phyloP scores from a whole-genome alignment of 2,329 filamentous ascomycete species.

The Claviceps purpurea region DNA sequence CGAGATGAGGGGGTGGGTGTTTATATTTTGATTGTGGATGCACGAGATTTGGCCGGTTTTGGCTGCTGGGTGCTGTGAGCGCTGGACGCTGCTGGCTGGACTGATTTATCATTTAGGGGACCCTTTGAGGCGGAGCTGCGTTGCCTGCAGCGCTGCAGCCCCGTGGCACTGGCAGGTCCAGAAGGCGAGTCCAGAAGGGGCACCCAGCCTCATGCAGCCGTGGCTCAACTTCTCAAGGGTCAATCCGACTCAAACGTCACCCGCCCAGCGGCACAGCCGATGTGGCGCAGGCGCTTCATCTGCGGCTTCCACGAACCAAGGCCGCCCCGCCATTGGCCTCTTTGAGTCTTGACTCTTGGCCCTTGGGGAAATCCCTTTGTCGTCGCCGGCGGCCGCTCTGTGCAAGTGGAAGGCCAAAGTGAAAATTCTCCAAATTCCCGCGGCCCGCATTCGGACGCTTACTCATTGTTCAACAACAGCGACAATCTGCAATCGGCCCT shows the following conservation, averaged over 20 bases:
- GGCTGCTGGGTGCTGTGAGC: not conserved
- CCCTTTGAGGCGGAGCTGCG: slow-evolving; percentile 1
- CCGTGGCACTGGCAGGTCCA: not conserved
- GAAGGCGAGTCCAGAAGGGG: not conserved
- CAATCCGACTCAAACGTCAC: not conserved
- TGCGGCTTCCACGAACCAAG: not conserved
- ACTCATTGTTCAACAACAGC: not conserved
- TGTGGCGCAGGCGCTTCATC: slow-evolving; percentile 1
- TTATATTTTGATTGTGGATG: slow-evolving; percentile 20
- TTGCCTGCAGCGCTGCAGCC: not conserved
- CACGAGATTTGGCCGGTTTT: slow-evolving; percentile 6
- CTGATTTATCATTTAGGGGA: not conserved
- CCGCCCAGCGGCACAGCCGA: not conserved
- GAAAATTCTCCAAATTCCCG: not conserved
- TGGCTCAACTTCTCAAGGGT: not conserved
- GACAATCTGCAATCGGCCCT: too few species aligned
- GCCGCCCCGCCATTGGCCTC: not conserved
- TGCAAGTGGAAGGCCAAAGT: too few species aligned
- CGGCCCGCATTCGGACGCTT: not conserved
- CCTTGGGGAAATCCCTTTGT: too few species aligned
- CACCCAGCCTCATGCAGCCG: not conserved
- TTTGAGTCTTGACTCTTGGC: not conserved
- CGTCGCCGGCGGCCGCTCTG: too few species aligned
- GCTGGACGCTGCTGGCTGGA: not conserved
- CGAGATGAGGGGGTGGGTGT: slow-evolving; percentile 16